These are phyloP conservation scores for Pleurotus eryngii DNA, from an alignment of 768 basidiomycete genomes.

Conservation along the genomic window DNA sequence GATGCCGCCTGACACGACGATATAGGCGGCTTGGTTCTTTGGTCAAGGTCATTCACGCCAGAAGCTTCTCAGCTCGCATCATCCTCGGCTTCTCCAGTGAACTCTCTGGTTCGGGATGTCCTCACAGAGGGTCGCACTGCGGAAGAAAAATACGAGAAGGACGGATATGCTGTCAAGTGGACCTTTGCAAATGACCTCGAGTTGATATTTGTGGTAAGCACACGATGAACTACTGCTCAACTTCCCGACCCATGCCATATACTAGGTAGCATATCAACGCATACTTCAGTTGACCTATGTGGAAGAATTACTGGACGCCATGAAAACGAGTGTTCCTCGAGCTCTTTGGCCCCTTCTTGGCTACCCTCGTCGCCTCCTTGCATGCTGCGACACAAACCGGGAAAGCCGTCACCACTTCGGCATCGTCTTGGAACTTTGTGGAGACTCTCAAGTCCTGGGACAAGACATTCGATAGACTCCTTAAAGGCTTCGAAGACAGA, in stretches of 20 bases:
- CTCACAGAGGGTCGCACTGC: constrained; percentile 86
- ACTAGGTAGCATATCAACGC: constrained; percentile 92
- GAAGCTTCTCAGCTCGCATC: constrained; percentile 67
- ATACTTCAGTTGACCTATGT: constrained; percentile 94
- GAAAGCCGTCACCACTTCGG: constrained; percentile 30
- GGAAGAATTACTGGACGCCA: constrained; percentile 76
- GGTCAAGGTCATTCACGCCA: constrained; percentile 94
- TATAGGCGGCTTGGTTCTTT: constrained; percentile 87
- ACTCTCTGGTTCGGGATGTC: constrained; percentile 84
- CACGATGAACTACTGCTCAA: constrained; percentile 1
- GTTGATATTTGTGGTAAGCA: constrained; percentile 90
- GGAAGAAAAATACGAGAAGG: constrained; percentile 86
- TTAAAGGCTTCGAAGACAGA: constrained; percentile 72
- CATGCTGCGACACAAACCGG: constrained; percentile 56
- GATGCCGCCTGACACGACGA: too few species aligned
- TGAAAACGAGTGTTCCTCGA: constrained; percentile 87
- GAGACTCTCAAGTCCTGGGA: constrained; percentile 81
- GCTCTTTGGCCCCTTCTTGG: constrained; percentile 80
- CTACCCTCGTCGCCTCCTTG: constrained; percentile 80
- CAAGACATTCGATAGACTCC: constrained; percentile 68
- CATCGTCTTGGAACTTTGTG: constrained; percentile 62
- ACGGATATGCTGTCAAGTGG: constrained; percentile 94
- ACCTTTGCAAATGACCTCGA: constrained; percentile 93
- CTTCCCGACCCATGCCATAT: constrained; percentile 5
- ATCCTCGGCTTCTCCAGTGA: constrained; percentile 78